Percentiles rank a stretch among this genome's conserved stretches.
Conservation (phyloP, 2,329 filamentous ascomycete species). For the Fusarium mangiferae region DNA sequence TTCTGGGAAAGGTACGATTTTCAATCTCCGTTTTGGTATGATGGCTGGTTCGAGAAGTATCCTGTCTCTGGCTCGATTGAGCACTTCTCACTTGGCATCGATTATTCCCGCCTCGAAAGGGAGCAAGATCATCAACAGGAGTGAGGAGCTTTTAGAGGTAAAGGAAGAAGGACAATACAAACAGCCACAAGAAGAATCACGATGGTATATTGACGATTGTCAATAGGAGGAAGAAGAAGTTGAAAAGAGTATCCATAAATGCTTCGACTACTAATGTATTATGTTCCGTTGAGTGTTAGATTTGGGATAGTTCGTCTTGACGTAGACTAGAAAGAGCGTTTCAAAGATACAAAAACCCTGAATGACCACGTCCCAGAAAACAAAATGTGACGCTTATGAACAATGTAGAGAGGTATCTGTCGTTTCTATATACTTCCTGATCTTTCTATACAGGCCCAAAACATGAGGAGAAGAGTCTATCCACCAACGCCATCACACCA, state of each 20-base stretch:
- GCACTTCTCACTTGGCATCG: neutral
- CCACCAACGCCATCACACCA: slow-evolving; percentile 18
- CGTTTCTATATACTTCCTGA: neutral
- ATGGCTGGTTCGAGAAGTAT: slow-evolving; percentile 4
- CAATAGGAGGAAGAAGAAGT: neutral
- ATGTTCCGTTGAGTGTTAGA: neutral
- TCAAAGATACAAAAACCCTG: neutral
- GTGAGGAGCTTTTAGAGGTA: neutral
- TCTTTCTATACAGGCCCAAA: slow-evolving; percentile 4
- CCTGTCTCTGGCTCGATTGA: neutral
- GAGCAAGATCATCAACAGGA: neutral
- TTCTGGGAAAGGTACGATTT: neutral
- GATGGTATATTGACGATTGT: accelerated
- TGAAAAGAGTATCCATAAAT: neutral
- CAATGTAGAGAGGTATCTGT: neutral
- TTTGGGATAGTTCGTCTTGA: too few relatives aligned
- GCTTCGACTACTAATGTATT: neutral
- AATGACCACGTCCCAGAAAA: neutral
- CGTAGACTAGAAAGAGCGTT: neutral
- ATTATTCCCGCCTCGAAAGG: neutral
- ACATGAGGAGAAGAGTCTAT: slow-evolving; percentile 34
- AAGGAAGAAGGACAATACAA: neutral
- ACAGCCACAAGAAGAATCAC: neutral
- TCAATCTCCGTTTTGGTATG: neutral
- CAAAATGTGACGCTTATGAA: neutral